Evolutionary conservation across 805 yeast species (phyloP).

Genomic region (Spathaspora gorwiae): DNA sequence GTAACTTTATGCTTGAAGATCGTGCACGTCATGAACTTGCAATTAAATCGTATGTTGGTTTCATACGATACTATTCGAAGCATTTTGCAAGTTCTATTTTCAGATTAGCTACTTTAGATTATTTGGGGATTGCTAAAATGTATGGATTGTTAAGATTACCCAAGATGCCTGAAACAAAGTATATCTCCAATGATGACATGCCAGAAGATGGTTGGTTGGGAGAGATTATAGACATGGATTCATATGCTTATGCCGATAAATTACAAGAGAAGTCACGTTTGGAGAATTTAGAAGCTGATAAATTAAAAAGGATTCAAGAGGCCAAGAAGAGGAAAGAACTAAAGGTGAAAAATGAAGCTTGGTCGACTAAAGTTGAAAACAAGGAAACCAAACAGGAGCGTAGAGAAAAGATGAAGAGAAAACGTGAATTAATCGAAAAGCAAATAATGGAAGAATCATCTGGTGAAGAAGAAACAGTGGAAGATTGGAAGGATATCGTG

Average conservation of each 20-base stretch:
- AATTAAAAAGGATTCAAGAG: constrained; percentile 30
- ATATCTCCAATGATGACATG: constrained; percentile 42
- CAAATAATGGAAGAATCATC: constrained; percentile 42
- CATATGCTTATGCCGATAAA: constrained; percentile 58
- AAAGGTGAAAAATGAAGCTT: constrained; percentile 57
- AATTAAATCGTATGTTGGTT: constrained; percentile 75
- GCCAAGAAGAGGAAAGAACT: constrained; percentile 41
- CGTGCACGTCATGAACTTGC: constrained; percentile 80
- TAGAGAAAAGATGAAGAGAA: constrained; percentile 62
- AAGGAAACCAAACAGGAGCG: constrained; percentile 61
- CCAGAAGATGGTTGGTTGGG: constrained; percentile 78
- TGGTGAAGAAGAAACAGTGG: constrained; percentile 45
- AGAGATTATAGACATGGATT: constrained; percentile 60
- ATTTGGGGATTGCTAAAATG: constrained; percentile 63
- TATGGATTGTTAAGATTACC: constrained; percentile 85
- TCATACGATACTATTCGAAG: constrained; percentile 76
- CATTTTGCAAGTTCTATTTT: constrained; percentile 88
- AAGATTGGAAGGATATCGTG: constrained; percentile 88
- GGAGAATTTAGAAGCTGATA: constrained; percentile 50
- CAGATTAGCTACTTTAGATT: constrained; percentile 66
- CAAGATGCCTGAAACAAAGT: constrained; percentile 83
- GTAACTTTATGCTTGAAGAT: constrained; percentile 64
- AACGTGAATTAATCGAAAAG: constrained; percentile 64
- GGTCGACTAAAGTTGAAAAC: constrained; percentile 69
- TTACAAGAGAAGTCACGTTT: constrained; percentile 60